Evolutionary conservation across 2,329 filamentous ascomycete species (phyloP).

Genomic region (Zasmidium citrigriseum): DNA sequence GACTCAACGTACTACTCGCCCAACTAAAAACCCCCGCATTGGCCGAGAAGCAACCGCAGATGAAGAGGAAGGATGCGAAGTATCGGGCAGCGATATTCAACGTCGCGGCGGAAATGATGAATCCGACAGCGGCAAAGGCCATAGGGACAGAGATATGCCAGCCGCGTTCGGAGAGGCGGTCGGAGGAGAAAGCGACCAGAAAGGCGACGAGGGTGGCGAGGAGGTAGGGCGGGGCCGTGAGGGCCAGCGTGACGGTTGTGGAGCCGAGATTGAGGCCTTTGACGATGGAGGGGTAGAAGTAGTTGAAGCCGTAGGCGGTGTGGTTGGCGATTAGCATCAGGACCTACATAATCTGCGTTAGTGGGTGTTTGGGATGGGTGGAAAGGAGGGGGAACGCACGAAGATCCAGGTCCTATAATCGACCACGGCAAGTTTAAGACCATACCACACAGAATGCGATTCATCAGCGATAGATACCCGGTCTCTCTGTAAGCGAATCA

Average conservation of each 20-base stretch:
- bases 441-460: conserved; percentile 2
- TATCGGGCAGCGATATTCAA: conserved; percentile 21
- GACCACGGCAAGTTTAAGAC: conserved; percentile 6
- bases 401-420: conserved; percentile 15
- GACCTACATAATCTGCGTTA: neutral
- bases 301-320: conserved; percentile 38
- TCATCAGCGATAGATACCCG: conserved; percentile 2
- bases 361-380: too few species aligned
- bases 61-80: conserved; percentile 36
- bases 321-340: conserved; percentile 1
- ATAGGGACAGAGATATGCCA: conserved; percentile 57
- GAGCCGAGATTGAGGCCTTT: neutral
- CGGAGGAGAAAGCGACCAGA: conserved; percentile 25
- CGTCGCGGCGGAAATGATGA: conserved; percentile 10
- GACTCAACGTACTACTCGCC: conserved; percentile 43
- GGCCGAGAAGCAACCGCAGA: conserved; percentile 36
- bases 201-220: conserved; percentile 48
- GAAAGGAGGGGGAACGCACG: neutral
- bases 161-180: conserved; percentile 32
- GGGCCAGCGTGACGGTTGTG: conserved; percentile 25
- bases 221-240: conserved; percentile 59
- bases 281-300: conserved; percentile 12
- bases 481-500: conserved; percentile 5
- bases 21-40: conserved; percentile 45
- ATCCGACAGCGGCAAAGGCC: conserved; percentile 51